Evolutionary conservation across 805 yeast species (phyloP).

Genomic region (Wickerhamomyces queroliae): DNA sequence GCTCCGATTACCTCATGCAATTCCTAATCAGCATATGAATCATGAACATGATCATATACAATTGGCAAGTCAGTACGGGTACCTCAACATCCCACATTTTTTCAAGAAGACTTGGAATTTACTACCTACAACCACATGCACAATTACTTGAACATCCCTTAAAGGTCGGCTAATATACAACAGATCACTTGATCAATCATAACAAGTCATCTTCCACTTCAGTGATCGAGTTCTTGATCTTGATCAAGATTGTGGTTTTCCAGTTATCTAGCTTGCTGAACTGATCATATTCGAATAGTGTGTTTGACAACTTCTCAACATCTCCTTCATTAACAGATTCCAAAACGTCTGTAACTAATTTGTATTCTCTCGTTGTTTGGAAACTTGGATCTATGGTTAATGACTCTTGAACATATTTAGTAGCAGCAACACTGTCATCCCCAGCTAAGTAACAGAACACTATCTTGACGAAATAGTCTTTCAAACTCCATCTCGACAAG

Average conservation of each 20-base stretch:
- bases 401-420: conserved; percentile 60
- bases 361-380: conserved; percentile 68
- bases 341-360: conserved; percentile 57
- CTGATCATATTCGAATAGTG: conserved; percentile 80
- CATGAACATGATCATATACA: no score
- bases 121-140: no score
- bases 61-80: no score
- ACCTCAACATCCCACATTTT: not conserved
- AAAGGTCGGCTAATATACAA: not conserved
- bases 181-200: conserved; percentile 5
- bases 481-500: conserved; percentile 83
- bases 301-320: conserved; percentile 64
- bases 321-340: conserved; percentile 80
- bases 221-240: conserved; percentile 69
- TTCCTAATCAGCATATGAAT: no score
- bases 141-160: no score
- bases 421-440: conserved; percentile 83
- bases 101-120: no score
- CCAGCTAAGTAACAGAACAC: conserved; percentile 79
- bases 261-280: conserved; percentile 85
- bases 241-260: conserved; percentile 78
- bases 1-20: conserved; percentile 8
- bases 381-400: conserved; percentile 71
- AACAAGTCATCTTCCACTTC: conserved; percentile 63
- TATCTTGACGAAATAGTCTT: conserved; percentile 84